These are phyloP conservation scores for Backusella parvicylindrica DNA, from an alignment of 192 early-diverging fungal species.

Conservation along the genomic window DNA sequence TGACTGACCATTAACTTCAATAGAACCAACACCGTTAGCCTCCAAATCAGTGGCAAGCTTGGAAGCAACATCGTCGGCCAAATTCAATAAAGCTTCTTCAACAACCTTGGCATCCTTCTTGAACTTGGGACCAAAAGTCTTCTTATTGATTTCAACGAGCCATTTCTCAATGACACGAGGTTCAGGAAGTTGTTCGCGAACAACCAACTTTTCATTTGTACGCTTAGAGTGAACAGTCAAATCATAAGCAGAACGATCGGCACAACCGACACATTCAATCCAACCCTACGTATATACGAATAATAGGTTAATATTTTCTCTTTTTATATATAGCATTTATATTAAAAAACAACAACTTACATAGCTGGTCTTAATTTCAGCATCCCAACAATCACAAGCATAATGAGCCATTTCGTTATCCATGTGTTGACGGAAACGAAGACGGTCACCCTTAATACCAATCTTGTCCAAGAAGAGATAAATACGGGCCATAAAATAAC, in stretches of 20 bases:
- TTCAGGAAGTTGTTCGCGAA: conserved; percentile 83
- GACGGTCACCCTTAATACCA: conserved; percentile 80
- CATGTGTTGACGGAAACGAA: conserved; percentile 99
- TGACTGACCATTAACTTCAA: conserved; percentile 60
- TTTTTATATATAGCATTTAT: background rate
- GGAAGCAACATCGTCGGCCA: conserved; percentile 53
- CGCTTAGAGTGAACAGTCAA: conserved; percentile 84
- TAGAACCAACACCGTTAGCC: conserved; percentile 40
- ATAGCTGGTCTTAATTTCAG: conserved; percentile 91
- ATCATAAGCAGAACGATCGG: conserved; percentile 98
- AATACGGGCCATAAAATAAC: conserved; percentile 97
- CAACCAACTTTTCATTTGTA: conserved; percentile 92
- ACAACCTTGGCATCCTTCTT: conserved; percentile 91
- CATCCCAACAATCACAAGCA: conserved; percentile 98
- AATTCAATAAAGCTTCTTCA: conserved; percentile 63
- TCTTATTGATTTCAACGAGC: conserved; percentile 87
- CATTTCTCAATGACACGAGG: conserved; percentile 75
- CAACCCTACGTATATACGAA: conserved; percentile 65
- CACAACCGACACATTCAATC: conserved; percentile 99
- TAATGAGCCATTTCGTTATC: conserved; percentile 99
- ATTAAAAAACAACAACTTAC: conserved; percentile 36
- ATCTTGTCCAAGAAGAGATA: conserved; percentile 86
- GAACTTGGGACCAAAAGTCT: conserved; percentile 91
- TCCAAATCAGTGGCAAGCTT: conserved; percentile 57
- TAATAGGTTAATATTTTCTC: background rate